Base-by-base conservation (phyloP, 2,329 filamentous ascomycete species). In the Epichloe sylvatica region DNA sequence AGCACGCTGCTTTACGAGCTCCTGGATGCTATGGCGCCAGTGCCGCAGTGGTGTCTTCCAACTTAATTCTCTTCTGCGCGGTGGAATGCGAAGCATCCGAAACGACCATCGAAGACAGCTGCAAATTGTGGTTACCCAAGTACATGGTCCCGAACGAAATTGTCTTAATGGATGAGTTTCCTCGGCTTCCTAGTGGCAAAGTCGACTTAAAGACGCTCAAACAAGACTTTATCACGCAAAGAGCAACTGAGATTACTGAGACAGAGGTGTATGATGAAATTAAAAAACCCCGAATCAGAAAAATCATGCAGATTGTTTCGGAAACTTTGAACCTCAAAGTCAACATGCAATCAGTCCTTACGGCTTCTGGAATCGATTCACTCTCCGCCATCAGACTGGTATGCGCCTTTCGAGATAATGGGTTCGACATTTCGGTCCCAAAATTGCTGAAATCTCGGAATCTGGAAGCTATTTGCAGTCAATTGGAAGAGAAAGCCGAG, bases 111-210 rank as follows among this genome's bases (percentile, higher is more conserved):
- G 59, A 77, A 34, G 60, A 71, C 15, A 75, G 71, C 4, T 94
- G 87, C 64, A 74, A 72, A 46, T 72, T 74, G 46, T 94, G 88
- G 86, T 72, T 96, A 1, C 87, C 89, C 0, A 71, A 73, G 4
- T 92, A 83, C 60, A 95, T 95, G 90, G 67, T 94, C 1, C 90
- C 90, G 0, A 75, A 77, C 4, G 84, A 94, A 53, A 68, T 94
- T 23, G 64, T 87, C 0, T 59, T 84, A 1, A 67, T 84, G 53
- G 56, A 72, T 0, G 69, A 74, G 8, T 81, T 95, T 50, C 88
- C 88, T 1, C 80, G 83, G 47, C 69, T 95, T 19, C 73, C 88
- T 2, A 94, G 88, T 0, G 90, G 90, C 0, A 96, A 96, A 60
- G 74, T 90, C 13, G 84, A 95, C 59, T 80, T 80, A 47, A 83